Evolutionary conservation across 2,329 filamentous ascomycete species (phyloP).

Genomic region (Trichoderma polysporum): DNA sequence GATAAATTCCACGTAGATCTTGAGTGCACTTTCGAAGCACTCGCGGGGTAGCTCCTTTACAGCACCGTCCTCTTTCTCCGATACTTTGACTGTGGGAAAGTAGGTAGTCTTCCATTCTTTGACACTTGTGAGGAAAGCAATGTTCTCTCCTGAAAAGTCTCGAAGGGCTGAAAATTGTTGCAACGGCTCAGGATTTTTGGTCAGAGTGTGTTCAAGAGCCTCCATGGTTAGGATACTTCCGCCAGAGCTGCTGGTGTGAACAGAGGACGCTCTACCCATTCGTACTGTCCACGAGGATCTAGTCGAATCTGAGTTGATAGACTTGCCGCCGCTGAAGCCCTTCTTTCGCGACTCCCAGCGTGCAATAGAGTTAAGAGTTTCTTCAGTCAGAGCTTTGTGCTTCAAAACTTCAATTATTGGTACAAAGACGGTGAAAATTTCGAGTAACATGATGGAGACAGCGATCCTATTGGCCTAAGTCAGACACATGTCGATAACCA

Average conservation of each 20-base stretch:
- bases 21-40: conserved; percentile 57
- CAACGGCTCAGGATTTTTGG: conserved; percentile 55
- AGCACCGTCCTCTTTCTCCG: conserved; percentile 26
- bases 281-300: conserved; percentile 40
- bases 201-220: conserved; percentile 58
- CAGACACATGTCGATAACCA: background rate
- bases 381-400: conserved; percentile 45
- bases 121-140: conserved; percentile 62
- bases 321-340: conserved; percentile 33
- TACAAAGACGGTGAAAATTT: conserved; percentile 63
- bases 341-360: conserved; percentile 47
- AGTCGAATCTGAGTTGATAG: conserved; percentile 37
- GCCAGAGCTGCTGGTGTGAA: conserved; percentile 30
- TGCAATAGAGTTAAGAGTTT: conserved; percentile 50
- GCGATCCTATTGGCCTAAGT: conserved; percentile 44
- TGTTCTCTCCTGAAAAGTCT: conserved; percentile 68
- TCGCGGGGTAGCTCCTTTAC: conserved; percentile 43
- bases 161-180: conserved; percentile 61
- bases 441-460: conserved; percentile 61
- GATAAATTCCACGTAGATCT: conserved; percentile 63
- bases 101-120: conserved; percentile 41
- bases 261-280: conserved; percentile 35
- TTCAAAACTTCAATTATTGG: conserved; percentile 58
- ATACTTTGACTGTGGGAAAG: conserved; percentile 28
- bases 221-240: conserved; percentile 58